phyloP scores from a whole-genome alignment of 345 rosid species.

The Syzygium aromaticum region DNA sequence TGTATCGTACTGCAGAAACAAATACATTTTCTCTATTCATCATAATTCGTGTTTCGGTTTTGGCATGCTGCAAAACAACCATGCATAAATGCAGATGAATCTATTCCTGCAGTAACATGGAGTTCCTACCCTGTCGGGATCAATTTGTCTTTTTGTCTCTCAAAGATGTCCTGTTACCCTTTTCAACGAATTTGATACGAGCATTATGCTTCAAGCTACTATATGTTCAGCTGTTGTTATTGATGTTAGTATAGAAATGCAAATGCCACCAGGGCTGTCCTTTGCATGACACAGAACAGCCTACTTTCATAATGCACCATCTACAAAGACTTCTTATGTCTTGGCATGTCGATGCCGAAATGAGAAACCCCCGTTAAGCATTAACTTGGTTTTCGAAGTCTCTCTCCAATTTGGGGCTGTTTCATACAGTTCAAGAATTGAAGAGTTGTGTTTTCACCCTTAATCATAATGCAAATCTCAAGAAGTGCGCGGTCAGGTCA shows the following conservation, averaged over 20 bases:
- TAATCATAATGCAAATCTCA: neutral
- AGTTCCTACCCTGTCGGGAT: neutral
- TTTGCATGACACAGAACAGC: neutral
- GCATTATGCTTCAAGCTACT: neutral
- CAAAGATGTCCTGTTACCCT: neutral
- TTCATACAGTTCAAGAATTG: neutral
- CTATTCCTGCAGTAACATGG: conserved; percentile 30
- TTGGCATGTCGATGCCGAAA: neutral
- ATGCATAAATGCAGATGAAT: conserved; percentile 14
- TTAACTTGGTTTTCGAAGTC: neutral
- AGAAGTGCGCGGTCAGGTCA: neutral
- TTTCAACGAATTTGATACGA: neutral
- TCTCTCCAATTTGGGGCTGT: neutral
- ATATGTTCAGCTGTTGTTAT: neutral
- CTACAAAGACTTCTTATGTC: neutral
- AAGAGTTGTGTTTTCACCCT: neutral
- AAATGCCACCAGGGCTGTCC: neutral
- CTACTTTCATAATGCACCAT: neutral
- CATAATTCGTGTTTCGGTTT: conserved; percentile 6
- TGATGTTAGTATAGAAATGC: neutral
- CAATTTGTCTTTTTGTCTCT: neutral
- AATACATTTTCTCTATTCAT: neutral
- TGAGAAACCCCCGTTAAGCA: neutral
- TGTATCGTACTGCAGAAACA: neutral
- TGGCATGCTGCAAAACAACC: conserved; percentile 12